A percentile compares a stretch with the other conserved stretches of the same genome.
Conservation (phyloP, 345 rosid species). For the Linum tenue region DNA sequence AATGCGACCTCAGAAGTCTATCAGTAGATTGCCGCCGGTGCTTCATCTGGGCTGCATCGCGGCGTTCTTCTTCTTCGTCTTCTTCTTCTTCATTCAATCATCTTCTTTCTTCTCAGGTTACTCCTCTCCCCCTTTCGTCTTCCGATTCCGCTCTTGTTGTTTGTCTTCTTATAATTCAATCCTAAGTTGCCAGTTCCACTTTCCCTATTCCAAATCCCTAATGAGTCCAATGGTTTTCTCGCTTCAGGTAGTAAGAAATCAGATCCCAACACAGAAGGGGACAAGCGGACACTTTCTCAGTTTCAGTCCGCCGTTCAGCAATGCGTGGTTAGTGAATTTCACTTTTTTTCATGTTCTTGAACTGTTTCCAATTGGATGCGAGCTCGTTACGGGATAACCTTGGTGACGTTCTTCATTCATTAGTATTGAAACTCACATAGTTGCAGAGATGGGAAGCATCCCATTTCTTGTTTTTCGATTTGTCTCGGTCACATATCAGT, state of each 20-base stretch:
- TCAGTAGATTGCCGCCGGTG: slow-evolving; percentile 36
- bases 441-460: not conserved
- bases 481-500: no score
- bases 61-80: slow-evolving; percentile 16
- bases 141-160: not conserved
- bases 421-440: not conserved
- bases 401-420: not conserved
- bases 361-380: not conserved
- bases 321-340: slow-evolving; percentile 62
- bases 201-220: not conserved
- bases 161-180: not conserved
- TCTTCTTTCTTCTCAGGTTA: slow-evolving; percentile 29
- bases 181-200: not conserved
- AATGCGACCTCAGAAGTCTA: slow-evolving; percentile 14
- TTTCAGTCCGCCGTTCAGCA: slow-evolving; percentile 69
- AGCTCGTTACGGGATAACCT: not conserved
- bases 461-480: not conserved
- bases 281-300: slow-evolving; percentile 40
- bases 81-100: no score
- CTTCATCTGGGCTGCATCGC: slow-evolving; percentile 50
- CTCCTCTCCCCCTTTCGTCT: slow-evolving; percentile 24
- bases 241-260: slow-evolving; percentile 34
- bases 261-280: slow-evolving; percentile 28
- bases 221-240: not conserved
- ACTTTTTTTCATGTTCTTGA: not conserved